These are phyloP conservation scores for Hymenoscyphus albidus DNA, from an alignment of 2,329 filamentous ascomycete species.

Conservation along the genomic window DNA sequence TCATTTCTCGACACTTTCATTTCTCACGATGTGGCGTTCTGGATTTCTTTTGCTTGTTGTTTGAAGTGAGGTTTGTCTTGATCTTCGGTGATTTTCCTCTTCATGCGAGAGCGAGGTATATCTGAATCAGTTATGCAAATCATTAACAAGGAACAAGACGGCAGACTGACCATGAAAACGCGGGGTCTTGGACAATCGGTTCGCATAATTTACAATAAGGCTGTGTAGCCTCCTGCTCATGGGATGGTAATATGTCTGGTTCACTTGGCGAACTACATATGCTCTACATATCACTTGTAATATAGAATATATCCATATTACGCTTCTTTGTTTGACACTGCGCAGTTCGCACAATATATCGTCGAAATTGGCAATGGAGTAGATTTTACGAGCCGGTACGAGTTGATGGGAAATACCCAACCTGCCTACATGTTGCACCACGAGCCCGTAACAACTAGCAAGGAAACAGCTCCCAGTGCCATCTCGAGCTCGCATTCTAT, in stretches of 20 bases:
- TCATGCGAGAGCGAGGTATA: background rate
- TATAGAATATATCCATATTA: background rate
- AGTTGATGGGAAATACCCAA: background rate
- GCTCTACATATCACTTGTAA: background rate
- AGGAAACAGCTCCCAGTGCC: background rate
- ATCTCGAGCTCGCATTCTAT: background rate
- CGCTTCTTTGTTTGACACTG: background rate
- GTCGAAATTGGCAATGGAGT: background rate
- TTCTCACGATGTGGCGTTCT: background rate
- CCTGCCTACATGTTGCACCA: background rate
- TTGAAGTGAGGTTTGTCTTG: background rate
- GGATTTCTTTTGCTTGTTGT: background rate
- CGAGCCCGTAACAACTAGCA: background rate
- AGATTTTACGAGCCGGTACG: background rate
- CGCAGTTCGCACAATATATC: background rate
- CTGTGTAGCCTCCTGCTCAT: slow-evolving; percentile 5
- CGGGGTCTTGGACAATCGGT: background rate
- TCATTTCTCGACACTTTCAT: background rate
- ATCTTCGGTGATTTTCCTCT: background rate
- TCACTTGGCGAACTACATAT: background rate
- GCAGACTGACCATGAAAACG: background rate
- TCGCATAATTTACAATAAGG: slow-evolving; percentile 2
- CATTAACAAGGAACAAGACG: background rate
- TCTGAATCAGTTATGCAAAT: slow-evolving; percentile 2
- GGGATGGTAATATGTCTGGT: background rate